A percentile compares a stretch with the other conserved stretches of the same genome.
These are phyloP conservation scores for Triticum turgidum DNA, from an alignment of 176 grass and related monocot genomes.

Conservation along the genomic window DNA sequence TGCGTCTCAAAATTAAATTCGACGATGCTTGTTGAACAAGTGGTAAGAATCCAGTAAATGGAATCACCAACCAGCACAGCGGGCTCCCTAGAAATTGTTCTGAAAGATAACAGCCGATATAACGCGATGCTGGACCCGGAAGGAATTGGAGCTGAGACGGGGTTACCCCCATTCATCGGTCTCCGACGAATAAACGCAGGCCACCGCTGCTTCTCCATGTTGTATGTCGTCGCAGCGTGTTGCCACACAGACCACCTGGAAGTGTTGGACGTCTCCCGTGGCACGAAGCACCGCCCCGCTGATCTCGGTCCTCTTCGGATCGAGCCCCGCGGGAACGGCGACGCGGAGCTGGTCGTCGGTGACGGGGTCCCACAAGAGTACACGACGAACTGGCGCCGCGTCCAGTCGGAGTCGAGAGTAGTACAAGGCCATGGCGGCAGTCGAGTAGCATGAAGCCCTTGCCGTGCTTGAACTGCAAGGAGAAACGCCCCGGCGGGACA, in stretches of 20 bases:
- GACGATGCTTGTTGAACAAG: neutral
- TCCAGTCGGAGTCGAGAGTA: neutral
- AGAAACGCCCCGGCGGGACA: neutral
- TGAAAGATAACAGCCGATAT: neutral
- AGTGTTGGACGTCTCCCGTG: neutral
- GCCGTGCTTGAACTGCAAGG: neutral
- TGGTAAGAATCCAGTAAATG: neutral
- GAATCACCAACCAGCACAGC: neutral
- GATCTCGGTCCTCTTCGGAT: neutral
- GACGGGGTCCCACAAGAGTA: neutral
- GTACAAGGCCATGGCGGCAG: neutral
- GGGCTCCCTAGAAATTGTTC: neutral
- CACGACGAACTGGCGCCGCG: neutral
- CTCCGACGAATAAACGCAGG: neutral
- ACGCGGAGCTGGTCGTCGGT: neutral
- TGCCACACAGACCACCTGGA: neutral
- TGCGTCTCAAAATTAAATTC: neutral
- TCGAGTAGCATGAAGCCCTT: neutral
- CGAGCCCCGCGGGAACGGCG: neutral
- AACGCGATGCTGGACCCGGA: neutral
- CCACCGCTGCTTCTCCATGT: neutral
- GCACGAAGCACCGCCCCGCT: neutral
- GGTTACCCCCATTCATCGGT: neutral
- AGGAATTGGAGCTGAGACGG: neutral
- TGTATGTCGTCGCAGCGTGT: neutral